Conservation (phyloP, 2,329 filamentous ascomycete species). For the Neofusicoccum ribis region DNA sequence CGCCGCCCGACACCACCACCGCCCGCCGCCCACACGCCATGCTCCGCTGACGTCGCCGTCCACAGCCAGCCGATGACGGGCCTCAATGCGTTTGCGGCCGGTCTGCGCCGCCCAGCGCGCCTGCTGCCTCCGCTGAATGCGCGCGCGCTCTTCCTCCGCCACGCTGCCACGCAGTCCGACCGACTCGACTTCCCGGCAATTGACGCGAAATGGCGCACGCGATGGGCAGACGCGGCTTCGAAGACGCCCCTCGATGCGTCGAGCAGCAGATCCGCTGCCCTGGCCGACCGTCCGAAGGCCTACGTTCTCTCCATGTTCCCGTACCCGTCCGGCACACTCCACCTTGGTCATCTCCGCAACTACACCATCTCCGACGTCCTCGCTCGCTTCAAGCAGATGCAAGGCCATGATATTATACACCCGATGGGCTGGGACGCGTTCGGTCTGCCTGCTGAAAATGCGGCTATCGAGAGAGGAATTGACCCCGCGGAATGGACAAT, state of each 20-base stretch:
- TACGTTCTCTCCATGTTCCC: conserved; percentile 93
- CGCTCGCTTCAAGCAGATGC: conserved; percentile 72
- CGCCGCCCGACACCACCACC: neutral
- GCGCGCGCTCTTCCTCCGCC: neutral
- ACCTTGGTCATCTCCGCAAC: conserved; percentile 83
- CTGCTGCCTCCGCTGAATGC: neutral
- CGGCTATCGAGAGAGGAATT: conserved; percentile 78
- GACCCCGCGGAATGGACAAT: conserved; percentile 78
- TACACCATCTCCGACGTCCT: conserved; percentile 90
- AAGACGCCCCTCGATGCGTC: neutral
- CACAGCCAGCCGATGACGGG: conserved; percentile 4
- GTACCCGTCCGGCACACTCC: conserved; percentile 83
- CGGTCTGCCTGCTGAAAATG: conserved; percentile 87
- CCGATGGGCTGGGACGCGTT: conserved; percentile 98
- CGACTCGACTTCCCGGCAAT: conserved; percentile 47
- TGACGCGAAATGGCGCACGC: conserved; percentile 57
- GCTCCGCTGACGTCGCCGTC: conserved; percentile 6
- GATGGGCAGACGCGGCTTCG: conserved; percentile 40
- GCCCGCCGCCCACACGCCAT: neutral
- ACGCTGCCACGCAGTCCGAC: conserved; percentile 3
- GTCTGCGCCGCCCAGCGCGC: conserved; percentile 3
- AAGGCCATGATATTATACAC: conserved; percentile 73
- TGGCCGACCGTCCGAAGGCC: conserved; percentile 34
- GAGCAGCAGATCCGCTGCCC: neutral
- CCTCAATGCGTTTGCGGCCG: conserved; percentile 1